Base-by-base conservation (phyloP, 306 rosid genomes). In the Ormosia semicastrata region DNA sequence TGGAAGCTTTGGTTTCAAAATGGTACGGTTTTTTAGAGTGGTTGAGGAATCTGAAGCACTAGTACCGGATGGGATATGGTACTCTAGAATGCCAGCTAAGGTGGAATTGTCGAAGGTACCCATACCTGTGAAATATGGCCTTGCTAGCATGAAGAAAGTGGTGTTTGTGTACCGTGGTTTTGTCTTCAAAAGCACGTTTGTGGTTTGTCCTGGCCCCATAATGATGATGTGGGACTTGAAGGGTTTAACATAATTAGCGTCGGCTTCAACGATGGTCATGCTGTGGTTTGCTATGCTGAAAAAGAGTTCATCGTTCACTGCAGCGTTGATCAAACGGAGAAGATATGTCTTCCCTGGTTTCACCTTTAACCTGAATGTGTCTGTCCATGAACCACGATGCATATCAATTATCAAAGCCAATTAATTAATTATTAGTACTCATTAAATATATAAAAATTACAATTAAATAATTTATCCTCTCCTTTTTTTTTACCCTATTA, bases 51-150 rank as follows among this genome's bases (percentile, higher is more conserved):
- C 13, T 14, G 17, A 7, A 50, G 57, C 57, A 2, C 5, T n/a
- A 29, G 15, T 5, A 54, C 2, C 47, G 17, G 73, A 72, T 67
- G 81, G 89, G 54, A 54, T 66, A 39, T 71, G 24, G 82, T 93
- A 93, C 66, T 91, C 85, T 0, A 93, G 86, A 65, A 93, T 84
- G 9, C 89, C 97, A 0, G 98, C 97, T 0, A 90, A 81, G 6
- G 97, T 93, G 76, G 94, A 86, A 79, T 91, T 93, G 78, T 89
- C 97, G 9, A 93, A 93, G 37, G 98, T 87, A 1, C 93, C 94
- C 58, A 3, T 14, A 36, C 93, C 97, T 0, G 94, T 93, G 89
- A 84, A 85, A 76, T 93, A 93, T n/a, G 98, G 97, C 12, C 85
- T 69, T 7, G 97, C 94, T 11, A 88, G 80, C 82, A 93, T 93